Percentiles rank a stretch among this genome's conserved stretches.
phyloP scores from a whole-genome alignment of 768 basidiomycete species.

The Hortiboletus campestris region DNA sequence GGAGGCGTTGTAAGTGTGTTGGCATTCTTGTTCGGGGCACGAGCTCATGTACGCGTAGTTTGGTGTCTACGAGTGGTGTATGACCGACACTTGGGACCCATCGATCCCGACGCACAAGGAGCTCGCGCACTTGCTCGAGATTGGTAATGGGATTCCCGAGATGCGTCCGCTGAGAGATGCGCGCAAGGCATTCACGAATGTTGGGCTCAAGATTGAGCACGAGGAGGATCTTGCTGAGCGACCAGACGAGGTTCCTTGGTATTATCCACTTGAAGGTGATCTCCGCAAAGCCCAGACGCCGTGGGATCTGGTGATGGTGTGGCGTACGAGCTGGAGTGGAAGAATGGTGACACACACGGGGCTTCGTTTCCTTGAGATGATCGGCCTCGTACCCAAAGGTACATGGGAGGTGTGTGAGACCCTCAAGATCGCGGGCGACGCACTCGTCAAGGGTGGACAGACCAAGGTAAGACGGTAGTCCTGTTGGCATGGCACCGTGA shows the following conservation, averaged over 20 bases:
- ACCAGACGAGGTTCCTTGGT: conserved; percentile 79
- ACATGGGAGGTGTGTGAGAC: conserved; percentile 89
- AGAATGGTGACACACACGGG: conserved; percentile 79
- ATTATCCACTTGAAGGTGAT: conserved; percentile 96
- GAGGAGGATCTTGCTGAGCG: conserved; percentile 95
- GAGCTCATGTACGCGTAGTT: conserved; percentile 50
- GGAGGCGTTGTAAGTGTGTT: conserved; percentile 79
- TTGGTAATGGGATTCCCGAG: conserved; percentile 97
- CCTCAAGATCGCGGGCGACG: conserved; percentile 75
- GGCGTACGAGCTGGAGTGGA: conserved; percentile 89
- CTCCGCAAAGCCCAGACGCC: conserved; percentile 87
- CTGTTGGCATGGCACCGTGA: background rate
- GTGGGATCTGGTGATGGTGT: conserved; percentile 88
- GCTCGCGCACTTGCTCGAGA: conserved; percentile 87
- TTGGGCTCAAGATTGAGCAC: conserved; percentile 85
- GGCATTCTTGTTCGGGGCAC: background rate
- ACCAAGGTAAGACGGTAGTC: conserved; percentile 56
- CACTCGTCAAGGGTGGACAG: conserved; percentile 82
- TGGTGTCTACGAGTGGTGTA: conserved; percentile 98
- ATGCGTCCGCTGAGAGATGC: conserved; percentile 79
- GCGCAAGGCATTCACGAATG: conserved; percentile 72
- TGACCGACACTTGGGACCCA: conserved; percentile 94
- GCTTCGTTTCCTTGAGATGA: conserved; percentile 71
- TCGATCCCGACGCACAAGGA: conserved; percentile 83
- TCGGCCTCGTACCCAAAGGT: conserved; percentile 86